Percentiles rank a stretch among this genome's conserved stretches.
Evolutionary conservation across 768 basidiomycete genomes (phyloP).

Genomic region (Boletales sp.): DNA sequence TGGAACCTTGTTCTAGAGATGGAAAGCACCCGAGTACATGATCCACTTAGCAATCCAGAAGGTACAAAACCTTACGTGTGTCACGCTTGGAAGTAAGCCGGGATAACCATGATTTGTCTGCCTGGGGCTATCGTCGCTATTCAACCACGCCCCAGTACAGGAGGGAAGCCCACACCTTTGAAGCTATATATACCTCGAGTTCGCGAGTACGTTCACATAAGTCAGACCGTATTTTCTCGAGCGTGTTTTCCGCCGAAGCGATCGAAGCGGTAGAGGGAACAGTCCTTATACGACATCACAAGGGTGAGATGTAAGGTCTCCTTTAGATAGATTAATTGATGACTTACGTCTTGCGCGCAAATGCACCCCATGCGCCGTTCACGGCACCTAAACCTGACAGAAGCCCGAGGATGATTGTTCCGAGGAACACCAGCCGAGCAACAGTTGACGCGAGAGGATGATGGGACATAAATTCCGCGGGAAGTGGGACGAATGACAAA

Average conservation of each 20-base stretch:
- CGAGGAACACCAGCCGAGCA: slow-evolving; percentile 68
- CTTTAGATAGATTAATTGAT: slow-evolving; percentile 10
- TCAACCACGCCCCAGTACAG: slow-evolving; percentile 7
- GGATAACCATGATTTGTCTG: slow-evolving; percentile 27
- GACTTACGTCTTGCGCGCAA: slow-evolving; percentile 24
- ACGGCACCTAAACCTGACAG: slow-evolving; percentile 80
- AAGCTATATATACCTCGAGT: slow-evolving; percentile 19
- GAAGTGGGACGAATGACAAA: slow-evolving; percentile 68
- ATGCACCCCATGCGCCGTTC: slow-evolving; percentile 54
- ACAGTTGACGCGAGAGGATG: slow-evolving; percentile 47
- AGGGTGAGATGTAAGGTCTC: slow-evolving; percentile 5
- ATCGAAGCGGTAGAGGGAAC: slow-evolving; percentile 33
- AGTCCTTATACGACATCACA: slow-evolving; percentile 15
- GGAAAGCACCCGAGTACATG: not conserved
- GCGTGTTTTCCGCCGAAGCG: slow-evolving; percentile 51
- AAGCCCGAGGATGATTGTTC: slow-evolving; percentile 73
- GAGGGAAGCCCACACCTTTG: slow-evolving; percentile 21
- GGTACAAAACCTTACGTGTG: slow-evolving; percentile 23
- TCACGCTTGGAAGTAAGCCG: slow-evolving; percentile 31
- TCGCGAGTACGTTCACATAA: slow-evolving; percentile 35
- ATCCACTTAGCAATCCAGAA: not conserved
- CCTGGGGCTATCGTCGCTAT: slow-evolving; percentile 16
- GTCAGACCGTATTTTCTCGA: slow-evolving; percentile 60
- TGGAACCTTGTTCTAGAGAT: slow-evolving; percentile 32
- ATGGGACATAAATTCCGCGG: slow-evolving; percentile 40